Percentiles rank a stretch among this genome's conserved stretches.
These are phyloP conservation scores for Chalaropsis thielavioides DNA, from an alignment of 2,329 filamentous ascomycete genomes.

Conservation along the genomic window DNA sequence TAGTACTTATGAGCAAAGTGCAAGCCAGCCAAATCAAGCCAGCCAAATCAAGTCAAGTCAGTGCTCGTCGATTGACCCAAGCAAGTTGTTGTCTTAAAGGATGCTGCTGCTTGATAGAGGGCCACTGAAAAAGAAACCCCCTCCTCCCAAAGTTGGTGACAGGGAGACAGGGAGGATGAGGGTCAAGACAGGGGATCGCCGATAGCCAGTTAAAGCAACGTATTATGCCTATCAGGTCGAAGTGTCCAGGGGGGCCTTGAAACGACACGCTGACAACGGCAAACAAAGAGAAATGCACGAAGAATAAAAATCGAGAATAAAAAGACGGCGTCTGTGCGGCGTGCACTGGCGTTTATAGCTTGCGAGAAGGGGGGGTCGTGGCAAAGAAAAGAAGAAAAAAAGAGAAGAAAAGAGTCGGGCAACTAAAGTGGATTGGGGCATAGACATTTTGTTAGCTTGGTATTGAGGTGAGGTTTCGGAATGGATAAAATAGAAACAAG, in stretches of 20 bases:
- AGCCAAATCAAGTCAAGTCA: neutral
- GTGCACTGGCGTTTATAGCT: neutral
- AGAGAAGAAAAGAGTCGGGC: neutral
- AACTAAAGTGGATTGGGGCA: neutral
- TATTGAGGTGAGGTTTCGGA: neutral
- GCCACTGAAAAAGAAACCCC: neutral
- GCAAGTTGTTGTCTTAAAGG: neutral
- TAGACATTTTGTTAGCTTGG: neutral
- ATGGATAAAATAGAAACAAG: neutral
- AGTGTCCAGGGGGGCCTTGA: neutral
- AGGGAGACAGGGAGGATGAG: neutral
- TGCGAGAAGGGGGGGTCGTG: neutral
- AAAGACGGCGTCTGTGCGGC: conserved; percentile 1
- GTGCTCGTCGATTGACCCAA: neutral
- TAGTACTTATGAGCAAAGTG: neutral
- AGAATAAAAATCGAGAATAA: conserved; percentile 3
- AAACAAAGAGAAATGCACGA: neutral
- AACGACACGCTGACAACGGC: neutral
- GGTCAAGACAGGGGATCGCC: conserved; percentile 1
- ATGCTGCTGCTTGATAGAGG: neutral
- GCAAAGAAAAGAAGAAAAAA: conserved; percentile 5
- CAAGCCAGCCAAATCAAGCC: neutral
- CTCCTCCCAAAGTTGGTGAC: neutral
- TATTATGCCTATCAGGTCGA: conserved; percentile 5
- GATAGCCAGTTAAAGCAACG: conserved; percentile 6